Percentiles rank a stretch among this genome's conserved stretches.
phyloP scores from a whole-genome alignment of 2,329 filamentous ascomycete species.

The Diaporthe nobilis region DNA sequence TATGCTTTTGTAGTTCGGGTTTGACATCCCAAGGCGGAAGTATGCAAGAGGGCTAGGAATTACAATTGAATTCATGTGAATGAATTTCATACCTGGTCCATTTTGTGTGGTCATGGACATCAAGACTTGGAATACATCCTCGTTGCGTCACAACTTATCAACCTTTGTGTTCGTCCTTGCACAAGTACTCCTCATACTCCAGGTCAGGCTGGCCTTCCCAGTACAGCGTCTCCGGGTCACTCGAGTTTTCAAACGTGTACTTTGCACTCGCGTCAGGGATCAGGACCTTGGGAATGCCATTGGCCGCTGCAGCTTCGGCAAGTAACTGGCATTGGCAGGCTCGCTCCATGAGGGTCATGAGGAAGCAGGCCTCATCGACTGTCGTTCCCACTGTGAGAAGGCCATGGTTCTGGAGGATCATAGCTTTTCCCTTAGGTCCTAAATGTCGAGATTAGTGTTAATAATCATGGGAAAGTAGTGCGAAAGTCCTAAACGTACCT shows the following conservation, averaged over 20 bases:
- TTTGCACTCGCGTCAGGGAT: not conserved
- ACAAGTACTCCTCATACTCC: conserved; percentile 1
- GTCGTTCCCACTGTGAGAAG: conserved; percentile 74
- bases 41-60: not conserved
- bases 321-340: conserved; percentile 27
- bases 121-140: too few species aligned
- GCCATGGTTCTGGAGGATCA: conserved; percentile 72
- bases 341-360: conserved; percentile 62
- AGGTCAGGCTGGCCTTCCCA: not conserved
- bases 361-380: conserved; percentile 76
- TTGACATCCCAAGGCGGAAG: not conserved
- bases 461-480: not conserved
- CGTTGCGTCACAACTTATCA: not conserved
- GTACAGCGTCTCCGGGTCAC: not conserved
- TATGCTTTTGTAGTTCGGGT: not conserved
- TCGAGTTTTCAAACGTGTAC: conserved; percentile 7
- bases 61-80: not conserved
- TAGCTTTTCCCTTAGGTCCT: conserved; percentile 50
- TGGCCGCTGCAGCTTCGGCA: not conserved
- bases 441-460: not conserved
- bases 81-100: not conserved
- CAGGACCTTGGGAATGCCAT: not conserved
- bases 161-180: not conserved
- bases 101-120: too few species aligned
- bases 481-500: conserved; percentile 51